A percentile compares a stretch with the other conserved stretches of the same genome.
Evolutionary conservation across 2,329 filamentous ascomycete genomes (phyloP).

Genomic region (Mycosphaerella arachidis): DNA sequence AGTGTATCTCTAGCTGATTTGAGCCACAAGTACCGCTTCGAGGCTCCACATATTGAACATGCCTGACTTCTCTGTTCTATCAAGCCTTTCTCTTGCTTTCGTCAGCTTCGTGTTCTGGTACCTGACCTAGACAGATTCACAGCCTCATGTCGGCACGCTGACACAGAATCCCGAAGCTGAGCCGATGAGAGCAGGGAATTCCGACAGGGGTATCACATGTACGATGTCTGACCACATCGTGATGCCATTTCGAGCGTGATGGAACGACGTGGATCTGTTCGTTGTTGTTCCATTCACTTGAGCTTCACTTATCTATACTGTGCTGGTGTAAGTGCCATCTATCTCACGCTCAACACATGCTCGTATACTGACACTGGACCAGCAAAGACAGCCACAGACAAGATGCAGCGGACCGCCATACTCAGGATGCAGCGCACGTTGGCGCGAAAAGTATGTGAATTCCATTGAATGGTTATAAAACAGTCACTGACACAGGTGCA

Average conservation of each 20-base stretch:
- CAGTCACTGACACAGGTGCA: not conserved
- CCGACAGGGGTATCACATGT: not conserved
- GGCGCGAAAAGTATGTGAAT: not conserved
- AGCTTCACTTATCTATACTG: not conserved
- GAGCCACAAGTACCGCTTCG: too few species aligned
- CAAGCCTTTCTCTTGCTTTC: too few species aligned
- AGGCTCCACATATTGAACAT: too few species aligned
- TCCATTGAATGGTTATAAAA: not conserved
- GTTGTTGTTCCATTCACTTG: not conserved
- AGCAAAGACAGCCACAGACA: not conserved
- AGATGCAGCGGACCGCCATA: not conserved
- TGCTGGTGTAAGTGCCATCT: not conserved
- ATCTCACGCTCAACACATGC: not conserved
- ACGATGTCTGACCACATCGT: not conserved
- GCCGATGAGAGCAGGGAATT: not conserved
- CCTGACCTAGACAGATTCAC: too few species aligned
- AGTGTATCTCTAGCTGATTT: too few species aligned
- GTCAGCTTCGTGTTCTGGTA: too few species aligned
- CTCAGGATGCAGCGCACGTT: not conserved
- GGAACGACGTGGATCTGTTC: not conserved
- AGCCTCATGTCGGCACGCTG: not conserved
- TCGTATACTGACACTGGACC: not conserved
- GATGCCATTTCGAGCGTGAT: constrained; percentile 1
- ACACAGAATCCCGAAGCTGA: not conserved
- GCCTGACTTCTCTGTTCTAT: too few species aligned